These are phyloP conservation scores for Yamadazyma ubonensis DNA, from an alignment of 805 yeast genomes.

Conservation along the genomic window DNA sequence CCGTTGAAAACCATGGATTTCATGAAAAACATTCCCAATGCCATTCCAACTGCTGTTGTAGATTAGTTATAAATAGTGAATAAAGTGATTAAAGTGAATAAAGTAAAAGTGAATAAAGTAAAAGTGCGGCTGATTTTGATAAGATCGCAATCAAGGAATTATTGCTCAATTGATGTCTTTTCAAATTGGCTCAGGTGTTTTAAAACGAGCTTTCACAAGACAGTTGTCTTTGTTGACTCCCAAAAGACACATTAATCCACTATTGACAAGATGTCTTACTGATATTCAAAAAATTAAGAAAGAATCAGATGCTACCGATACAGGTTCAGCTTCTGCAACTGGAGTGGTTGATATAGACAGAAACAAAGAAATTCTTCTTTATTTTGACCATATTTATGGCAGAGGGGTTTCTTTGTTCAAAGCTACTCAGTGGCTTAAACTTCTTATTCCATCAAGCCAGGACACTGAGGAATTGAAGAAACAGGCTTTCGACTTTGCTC, in stretches of 20 bases:
- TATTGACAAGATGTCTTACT: slow-evolving; percentile 12
- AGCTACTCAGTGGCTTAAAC: slow-evolving; percentile 22
- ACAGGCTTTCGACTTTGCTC: slow-evolving; percentile 17
- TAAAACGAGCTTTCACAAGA: background rate
- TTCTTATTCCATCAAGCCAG: slow-evolving; percentile 18
- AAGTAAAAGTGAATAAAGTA: no score
- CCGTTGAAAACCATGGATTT: slow-evolving; percentile 69
- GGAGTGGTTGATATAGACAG: slow-evolving; percentile 39
- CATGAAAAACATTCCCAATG: slow-evolving; percentile 29
- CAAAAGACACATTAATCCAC: no score
- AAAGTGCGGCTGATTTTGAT: no score
- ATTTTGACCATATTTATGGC: slow-evolving; percentile 38
- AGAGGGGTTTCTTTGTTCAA: slow-evolving; percentile 24
- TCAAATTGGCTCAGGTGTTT: no score
- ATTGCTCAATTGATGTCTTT: no score
- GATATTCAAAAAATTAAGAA: slow-evolving; percentile 33
- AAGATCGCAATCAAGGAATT: background rate
- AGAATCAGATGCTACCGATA: slow-evolving; percentile 25
- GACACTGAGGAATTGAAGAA: slow-evolving; percentile 19
- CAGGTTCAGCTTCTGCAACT: slow-evolving; percentile 35
- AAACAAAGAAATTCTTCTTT: slow-evolving; percentile 32
- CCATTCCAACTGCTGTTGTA: slow-evolving; percentile 19
- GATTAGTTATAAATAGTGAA: no score
- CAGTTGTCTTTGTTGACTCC: background rate
- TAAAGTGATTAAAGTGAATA: no score